Evolutionary conservation across 2,329 filamentous ascomycete species (phyloP).

Genomic region (Calonectria fujianensis): DNA sequence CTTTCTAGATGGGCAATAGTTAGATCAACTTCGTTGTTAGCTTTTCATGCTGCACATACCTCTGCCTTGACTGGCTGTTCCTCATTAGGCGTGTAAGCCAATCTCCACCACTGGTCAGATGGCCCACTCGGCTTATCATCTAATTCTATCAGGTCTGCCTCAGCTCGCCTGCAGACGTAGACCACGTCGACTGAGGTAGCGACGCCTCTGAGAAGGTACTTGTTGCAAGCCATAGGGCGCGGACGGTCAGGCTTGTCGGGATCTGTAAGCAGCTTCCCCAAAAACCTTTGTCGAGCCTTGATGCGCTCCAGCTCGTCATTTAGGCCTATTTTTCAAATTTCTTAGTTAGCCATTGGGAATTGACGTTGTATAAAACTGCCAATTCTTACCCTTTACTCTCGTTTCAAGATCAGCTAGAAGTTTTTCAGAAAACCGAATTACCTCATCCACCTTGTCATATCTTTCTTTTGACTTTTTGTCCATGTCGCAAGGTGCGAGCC

Average conservation of each 20-base stretch:
- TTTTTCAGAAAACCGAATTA: conserved; percentile 58
- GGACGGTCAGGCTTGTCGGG: conserved; percentile 61
- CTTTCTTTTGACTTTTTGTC: conserved; percentile 58
- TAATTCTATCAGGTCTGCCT: conserved; percentile 65
- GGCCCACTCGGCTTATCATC: conserved; percentile 55
- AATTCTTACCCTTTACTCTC: conserved; percentile 61
- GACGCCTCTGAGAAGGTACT: conserved; percentile 72
- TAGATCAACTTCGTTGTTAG: conserved; percentile 18
- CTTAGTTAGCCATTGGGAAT: conserved; percentile 47
- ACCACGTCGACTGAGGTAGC: conserved; percentile 67
- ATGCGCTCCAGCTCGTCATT: conserved; percentile 58
- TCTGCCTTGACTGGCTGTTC: conserved; percentile 68
- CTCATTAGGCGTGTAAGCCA: conserved; percentile 65
- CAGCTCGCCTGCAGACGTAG: conserved; percentile 69
- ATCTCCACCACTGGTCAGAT: conserved; percentile 74
- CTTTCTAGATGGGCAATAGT: conserved; percentile 66
- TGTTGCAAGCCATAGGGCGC: conserved; percentile 64
- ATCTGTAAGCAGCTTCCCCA: conserved; percentile 63
- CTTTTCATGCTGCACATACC: conserved; percentile 60
- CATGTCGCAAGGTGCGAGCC: conserved; percentile 61
- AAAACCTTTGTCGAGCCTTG: conserved; percentile 60
- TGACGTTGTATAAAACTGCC: neutral
- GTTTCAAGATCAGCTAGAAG: conserved; percentile 60
- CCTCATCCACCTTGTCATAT: conserved; percentile 57
- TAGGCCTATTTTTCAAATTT: conserved; percentile 50